Evolutionary conservation across 768 basidiomycete genomes (phyloP), one percentile per base, ranked within the genome.

Genomic region (Leccinum truebloodii): DNA sequence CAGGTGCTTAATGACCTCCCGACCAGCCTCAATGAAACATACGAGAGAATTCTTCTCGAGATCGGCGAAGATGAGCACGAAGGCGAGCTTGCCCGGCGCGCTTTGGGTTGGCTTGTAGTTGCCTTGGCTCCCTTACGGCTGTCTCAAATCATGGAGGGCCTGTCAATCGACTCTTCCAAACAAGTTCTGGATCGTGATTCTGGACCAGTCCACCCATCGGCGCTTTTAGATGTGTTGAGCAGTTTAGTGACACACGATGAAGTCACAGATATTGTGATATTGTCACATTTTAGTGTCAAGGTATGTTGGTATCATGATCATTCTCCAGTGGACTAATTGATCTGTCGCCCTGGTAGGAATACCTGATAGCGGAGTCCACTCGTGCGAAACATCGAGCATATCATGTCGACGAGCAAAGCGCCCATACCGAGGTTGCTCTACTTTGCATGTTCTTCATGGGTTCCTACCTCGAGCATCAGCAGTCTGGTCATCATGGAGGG

Each of bases 81-180:
- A 12, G 16, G 49, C 14, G 4, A 48, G 16, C 1, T 68, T 8
- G 58, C 41, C 3, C 48, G 16, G 13, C 34, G 48, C 3, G 50
- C 62, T 13, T 50, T 67, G 7, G n/a, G 16, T 0, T 67, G 65
- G 65, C 55, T 67, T 1, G 49, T 68, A 9, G 60, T 46, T 4
- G 60, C 66, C 1, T 46, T 69, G 18, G 1, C 0, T 3, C 61
- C 65, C 6, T 7, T 66, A 14, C 6, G 34, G 6, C 20, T 66
- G n/a, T 58, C 48, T 14, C 50, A 63, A 13, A 35, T 66, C 4
- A 49, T 63, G 2, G 65, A 66, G 9, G 39, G 20, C 18, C 58
- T 66, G 3, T 52, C 61, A 0, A 35, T 67, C 4, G 51, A 67
- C 20, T 14, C 37, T 18, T 18, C 1, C 0, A 55, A 22, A 13